A percentile compares a stretch with the other conserved stretches of the same genome.
Evolutionary conservation across 306 rosid genomes (phyloP).

Genomic region (Senna siamea): DNA sequence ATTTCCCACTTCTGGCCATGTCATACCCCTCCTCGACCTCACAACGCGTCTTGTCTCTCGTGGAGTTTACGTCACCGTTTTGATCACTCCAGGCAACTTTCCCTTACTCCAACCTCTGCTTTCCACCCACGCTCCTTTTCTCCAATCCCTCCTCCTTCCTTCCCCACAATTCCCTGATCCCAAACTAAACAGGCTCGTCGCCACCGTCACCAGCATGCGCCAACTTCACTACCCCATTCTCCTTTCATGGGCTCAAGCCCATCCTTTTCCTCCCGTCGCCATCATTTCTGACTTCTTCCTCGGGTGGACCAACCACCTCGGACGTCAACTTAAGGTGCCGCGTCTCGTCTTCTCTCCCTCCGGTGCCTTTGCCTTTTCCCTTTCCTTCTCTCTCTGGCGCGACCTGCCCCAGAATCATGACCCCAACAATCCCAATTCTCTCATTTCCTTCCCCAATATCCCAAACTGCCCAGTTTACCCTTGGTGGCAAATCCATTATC

Average conservation of each 20-base stretch:
- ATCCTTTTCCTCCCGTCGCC: constrained; percentile 39
- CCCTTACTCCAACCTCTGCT: constrained; percentile 41
- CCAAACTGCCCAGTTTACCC: constrained; percentile 51
- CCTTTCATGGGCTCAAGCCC: constrained; percentile 43
- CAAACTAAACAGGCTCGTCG: constrained; percentile 15
- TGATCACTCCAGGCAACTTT: constrained; percentile 38
- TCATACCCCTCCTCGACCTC: constrained; percentile 51
- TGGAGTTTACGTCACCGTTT: constrained; percentile 49
- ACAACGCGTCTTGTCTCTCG: constrained; percentile 35
- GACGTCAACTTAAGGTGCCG: constrained; percentile 36
- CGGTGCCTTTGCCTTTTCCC: constrained; percentile 33
- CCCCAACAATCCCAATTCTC: not conserved
- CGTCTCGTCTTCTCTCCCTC: constrained; percentile 54
- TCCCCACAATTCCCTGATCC: not conserved
- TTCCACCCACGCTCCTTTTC: constrained; percentile 39
- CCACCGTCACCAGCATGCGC: constrained; percentile 19
- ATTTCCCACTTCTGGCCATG: constrained; percentile 51
- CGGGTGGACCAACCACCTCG: constrained; percentile 61
- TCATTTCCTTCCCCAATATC: constrained; percentile 39
- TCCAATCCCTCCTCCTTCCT: constrained; percentile 46
- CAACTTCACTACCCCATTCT: constrained; percentile 45
- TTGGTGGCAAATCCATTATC: constrained; percentile 43
- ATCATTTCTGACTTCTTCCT: constrained; percentile 57
- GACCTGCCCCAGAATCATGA: constrained; percentile 14
- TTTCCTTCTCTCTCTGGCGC: constrained; percentile 34